Evolutionary conservation across 2,329 filamentous ascomycete species (phyloP).

Genomic region (Penicillium sp.): DNA sequence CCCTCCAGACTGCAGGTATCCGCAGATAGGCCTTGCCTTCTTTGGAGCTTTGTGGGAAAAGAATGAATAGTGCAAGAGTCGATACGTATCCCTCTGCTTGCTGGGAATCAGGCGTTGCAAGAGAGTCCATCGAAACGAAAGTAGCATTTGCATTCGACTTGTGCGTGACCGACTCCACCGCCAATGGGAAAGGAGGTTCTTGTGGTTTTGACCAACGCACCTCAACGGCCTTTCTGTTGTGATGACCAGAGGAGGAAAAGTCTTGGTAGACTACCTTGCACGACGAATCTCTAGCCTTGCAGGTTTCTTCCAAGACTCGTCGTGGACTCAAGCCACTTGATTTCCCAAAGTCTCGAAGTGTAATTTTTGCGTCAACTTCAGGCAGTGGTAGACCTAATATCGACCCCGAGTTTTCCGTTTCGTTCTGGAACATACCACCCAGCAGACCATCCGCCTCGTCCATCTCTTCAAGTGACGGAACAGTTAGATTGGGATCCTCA

Average conservation of each 20-base stretch:
- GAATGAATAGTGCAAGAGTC: slow-evolving; percentile 75
- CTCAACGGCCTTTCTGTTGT: slow-evolving; percentile 71
- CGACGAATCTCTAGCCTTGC: slow-evolving; percentile 65
- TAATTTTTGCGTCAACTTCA: slow-evolving; percentile 41
- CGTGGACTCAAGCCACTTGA: slow-evolving; percentile 74
- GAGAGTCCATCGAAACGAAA: slow-evolving; percentile 69
- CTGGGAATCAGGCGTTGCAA: slow-evolving; percentile 71
- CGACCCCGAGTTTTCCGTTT: slow-evolving; percentile 38
- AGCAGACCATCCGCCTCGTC: slow-evolving; percentile 47
- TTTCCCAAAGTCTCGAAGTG: slow-evolving; percentile 80
- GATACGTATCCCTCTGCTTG: slow-evolving; percentile 89
- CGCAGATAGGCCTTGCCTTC: slow-evolving; percentile 83
- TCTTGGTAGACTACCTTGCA: slow-evolving; percentile 67
- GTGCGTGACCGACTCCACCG: slow-evolving; percentile 44
- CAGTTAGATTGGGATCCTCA: slow-evolving; percentile 18
- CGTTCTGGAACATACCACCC: slow-evolving; percentile 58
- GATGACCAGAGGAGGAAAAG: slow-evolving; percentile 72
- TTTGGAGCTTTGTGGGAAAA: slow-evolving; percentile 74
- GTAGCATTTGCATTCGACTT: slow-evolving; percentile 49
- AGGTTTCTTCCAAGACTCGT: slow-evolving; percentile 81
- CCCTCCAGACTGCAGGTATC: slow-evolving; percentile 77
- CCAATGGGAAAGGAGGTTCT: slow-evolving; percentile 47
- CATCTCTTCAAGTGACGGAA: slow-evolving; percentile 31
- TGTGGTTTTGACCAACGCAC: slow-evolving; percentile 79
- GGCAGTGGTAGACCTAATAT: slow-evolving; percentile 43